Conservation (phyloP, 768 basidiomycete genomes). For the Leccinellum albellum region DNA sequence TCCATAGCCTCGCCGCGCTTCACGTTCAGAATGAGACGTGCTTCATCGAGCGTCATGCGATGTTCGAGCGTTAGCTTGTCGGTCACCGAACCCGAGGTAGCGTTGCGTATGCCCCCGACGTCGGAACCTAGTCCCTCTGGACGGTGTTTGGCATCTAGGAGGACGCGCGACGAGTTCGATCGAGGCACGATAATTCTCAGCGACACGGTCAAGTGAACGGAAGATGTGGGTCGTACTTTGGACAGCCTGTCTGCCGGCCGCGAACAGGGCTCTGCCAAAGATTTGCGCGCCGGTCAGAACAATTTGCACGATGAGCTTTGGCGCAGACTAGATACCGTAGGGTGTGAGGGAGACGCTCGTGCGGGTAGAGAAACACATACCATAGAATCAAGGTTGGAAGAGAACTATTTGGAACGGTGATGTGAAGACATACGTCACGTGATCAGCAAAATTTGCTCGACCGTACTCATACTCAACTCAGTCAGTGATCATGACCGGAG, state of each 20-base stretch:
- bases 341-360: background rate
- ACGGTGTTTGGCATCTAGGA: constrained; percentile 75
- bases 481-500: constrained; percentile 6
- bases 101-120: constrained; percentile 68
- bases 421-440: constrained; percentile 15
- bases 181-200: background rate
- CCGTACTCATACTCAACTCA: background rate
- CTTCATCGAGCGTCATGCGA: constrained; percentile 94
- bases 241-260: constrained; percentile 88
- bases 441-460: constrained; percentile 11
- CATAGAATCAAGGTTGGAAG: constrained; percentile 16
- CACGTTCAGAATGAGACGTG: constrained; percentile 84
- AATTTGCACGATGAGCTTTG: constrained; percentile 76
- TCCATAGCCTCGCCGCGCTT: constrained; percentile 72
- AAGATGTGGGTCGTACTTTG: constrained; percentile 62
- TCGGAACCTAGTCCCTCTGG: constrained; percentile 71
- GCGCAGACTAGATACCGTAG: constrained; percentile 58
- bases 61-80: constrained; percentile 82
- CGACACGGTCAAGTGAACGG: background rate
- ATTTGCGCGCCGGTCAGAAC: constrained; percentile 73
- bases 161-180: background rate
- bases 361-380: constrained; percentile 8
- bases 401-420: background rate
- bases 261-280: constrained; percentile 85
- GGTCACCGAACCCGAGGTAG: constrained; percentile 68